Percentiles rank a stretch among this genome's conserved stretches.
Conservation (phyloP, 371 early-diverging fungal genomes). For the Mortierella sp. region DNA sequence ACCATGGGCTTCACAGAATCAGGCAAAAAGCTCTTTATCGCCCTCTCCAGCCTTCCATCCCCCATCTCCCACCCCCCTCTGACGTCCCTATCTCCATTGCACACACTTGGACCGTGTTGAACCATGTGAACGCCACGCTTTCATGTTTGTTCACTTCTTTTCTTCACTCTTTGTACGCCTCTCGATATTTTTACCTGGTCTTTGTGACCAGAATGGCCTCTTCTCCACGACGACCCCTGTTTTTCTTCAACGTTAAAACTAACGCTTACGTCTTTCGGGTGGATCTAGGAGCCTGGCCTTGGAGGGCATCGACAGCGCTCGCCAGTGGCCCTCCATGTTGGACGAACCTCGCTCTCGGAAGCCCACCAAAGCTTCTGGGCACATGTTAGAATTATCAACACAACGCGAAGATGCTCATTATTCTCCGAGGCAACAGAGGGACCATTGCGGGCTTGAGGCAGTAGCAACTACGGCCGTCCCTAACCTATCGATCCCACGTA, state of each 20-base stretch:
- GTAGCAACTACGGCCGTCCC: not conserved
- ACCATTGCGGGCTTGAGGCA: not conserved
- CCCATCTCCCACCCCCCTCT: too few species aligned
- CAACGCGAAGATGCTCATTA: not conserved
- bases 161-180: not conserved
- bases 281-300: conserved; percentile 33
- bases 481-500: conserved; percentile 8
- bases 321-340: conserved; percentile 39
- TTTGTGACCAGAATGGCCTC: too few species aligned
- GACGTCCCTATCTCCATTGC: too few species aligned
- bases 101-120: too few species aligned
- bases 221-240: not conserved
- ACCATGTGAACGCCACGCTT: too few species aligned
- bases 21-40: too few species aligned
- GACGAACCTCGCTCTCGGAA: not conserved
- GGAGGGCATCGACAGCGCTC: conserved; percentile 35
- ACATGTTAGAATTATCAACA: too few species aligned
- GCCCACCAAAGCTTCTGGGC: not conserved
- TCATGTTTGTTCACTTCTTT: too few species aligned
- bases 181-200: not conserved
- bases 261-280: not conserved
- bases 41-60: too few species aligned
- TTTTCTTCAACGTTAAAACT: not conserved
- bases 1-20: too few species aligned
- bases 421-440: not conserved